These are phyloP conservation scores for Cupressus sempervirens DNA, from an alignment of 75 land plant genomes.

Conservation along the genomic window DNA sequence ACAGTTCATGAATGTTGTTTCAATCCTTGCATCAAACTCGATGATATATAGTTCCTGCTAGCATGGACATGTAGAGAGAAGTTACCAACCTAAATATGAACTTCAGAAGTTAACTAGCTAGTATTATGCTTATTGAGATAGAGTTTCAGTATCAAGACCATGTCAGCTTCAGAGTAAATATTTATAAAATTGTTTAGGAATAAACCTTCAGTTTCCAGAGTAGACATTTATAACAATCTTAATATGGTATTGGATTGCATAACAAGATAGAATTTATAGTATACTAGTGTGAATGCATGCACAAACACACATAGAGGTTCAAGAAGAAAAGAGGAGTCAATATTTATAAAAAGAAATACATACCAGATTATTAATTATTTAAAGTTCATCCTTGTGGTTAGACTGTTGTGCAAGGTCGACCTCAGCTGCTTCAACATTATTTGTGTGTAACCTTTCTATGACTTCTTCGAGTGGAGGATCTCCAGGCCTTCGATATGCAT, in stretches of 20 bases:
- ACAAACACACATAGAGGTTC: background rate
- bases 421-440: slow-evolving; percentile 22
- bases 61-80: background rate
- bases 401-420: background rate
- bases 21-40: background rate
- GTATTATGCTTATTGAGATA: background rate
- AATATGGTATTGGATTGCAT: background rate
- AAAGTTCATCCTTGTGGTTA: slow-evolving; percentile 28
- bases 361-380: background rate
- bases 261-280: background rate
- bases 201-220: background rate
- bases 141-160: background rate
- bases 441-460: slow-evolving; percentile 42
- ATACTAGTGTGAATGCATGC: background rate
- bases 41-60: background rate
- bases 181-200: background rate
- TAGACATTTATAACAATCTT: background rate
- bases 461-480: slow-evolving; percentile 97
- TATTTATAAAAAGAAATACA: background rate
- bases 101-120: background rate
- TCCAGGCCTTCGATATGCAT: slow-evolving; percentile 72
- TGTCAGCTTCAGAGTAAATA: background rate
- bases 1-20: background rate
- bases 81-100: background rate
- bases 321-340: background rate